A percentile compares a stretch with the other conserved stretches of the same genome.
These are phyloP conservation scores for Sporothrix euskadiensis DNA, from an alignment of 2,329 filamentous ascomycete species.

Conservation along the genomic window DNA sequence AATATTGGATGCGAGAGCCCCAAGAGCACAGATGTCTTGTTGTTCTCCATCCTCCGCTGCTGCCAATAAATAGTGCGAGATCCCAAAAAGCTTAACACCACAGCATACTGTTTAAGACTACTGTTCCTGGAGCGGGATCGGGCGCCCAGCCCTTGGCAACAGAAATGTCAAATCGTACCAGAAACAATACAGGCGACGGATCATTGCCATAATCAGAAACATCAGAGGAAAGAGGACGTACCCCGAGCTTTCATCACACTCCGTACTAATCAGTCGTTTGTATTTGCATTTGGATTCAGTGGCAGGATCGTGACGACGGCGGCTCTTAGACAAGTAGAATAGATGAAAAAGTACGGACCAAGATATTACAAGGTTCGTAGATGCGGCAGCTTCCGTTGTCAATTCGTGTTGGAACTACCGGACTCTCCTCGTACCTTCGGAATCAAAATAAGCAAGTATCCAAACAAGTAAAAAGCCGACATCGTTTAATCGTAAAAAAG, in stretches of 20 bases:
- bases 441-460: background rate
- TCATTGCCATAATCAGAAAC: background rate
- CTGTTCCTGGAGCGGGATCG: background rate
- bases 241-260: background rate
- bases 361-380: background rate
- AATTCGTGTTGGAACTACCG: background rate
- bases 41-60: background rate
- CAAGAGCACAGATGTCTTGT: background rate
- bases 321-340: background rate
- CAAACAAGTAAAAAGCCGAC: background rate
- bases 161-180: background rate
- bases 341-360: background rate
- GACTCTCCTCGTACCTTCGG: background rate
- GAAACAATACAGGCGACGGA: background rate
- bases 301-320: slow-evolving; percentile 2
- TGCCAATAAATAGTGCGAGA: background rate
- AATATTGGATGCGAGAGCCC: background rate
- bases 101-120: background rate
- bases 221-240: background rate
- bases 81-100: background rate
- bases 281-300: background rate
- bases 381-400: slow-evolving; percentile 9
- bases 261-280: background rate
- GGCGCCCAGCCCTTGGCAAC: slow-evolving; percentile 11
- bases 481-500: background rate